These are phyloP conservation scores for Arabis hirsuta DNA, from an alignment of 345 rosid genomes.

Conservation along the genomic window DNA sequence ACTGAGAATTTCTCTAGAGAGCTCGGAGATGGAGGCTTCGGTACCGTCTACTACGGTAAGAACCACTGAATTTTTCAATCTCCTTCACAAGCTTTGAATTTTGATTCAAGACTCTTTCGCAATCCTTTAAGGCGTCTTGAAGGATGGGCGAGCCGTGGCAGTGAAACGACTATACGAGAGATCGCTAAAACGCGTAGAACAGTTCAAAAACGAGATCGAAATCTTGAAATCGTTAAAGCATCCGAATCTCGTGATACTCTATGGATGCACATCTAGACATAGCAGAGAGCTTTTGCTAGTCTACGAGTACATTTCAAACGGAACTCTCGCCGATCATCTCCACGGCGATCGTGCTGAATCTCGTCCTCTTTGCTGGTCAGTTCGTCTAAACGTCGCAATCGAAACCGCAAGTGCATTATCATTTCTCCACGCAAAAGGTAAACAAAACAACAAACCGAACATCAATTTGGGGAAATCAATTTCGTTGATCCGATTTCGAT, in stretches of 20 bases:
- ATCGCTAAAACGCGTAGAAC: conserved; percentile 69
- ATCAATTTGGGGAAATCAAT: background rate
- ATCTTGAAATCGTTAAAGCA: conserved; percentile 73
- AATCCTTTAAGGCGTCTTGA: conserved; percentile 55
- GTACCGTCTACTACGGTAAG: conserved; percentile 85
- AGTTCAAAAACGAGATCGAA: conserved; percentile 78
- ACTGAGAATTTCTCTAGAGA: conserved; percentile 74
- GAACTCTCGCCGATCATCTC: conserved; percentile 86
- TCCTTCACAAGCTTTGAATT: background rate
- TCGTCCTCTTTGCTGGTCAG: conserved; percentile 66
- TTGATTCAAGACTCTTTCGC: background rate
- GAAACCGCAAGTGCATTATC: conserved; percentile 78
- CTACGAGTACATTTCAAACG: conserved; percentile 86
- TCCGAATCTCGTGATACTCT: conserved; percentile 66
- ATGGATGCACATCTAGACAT: conserved; percentile 77
- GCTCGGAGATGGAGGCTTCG: conserved; percentile 94
- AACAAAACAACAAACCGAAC: background rate
- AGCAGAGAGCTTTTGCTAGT: conserved; percentile 86
- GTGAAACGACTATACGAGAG: conserved; percentile 78
- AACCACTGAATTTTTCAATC: background rate
- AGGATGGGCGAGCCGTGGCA: conserved; percentile 78
- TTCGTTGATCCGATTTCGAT: background rate
- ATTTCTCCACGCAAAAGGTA: conserved; percentile 63
- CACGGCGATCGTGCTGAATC: conserved; percentile 59
- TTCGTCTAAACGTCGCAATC: conserved; percentile 73